A percentile compares a stretch with the other conserved stretches of the same genome.
Evolutionary conservation across 257 asterid species (phyloP).

Genomic region (Nicotiana noctiflora): DNA sequence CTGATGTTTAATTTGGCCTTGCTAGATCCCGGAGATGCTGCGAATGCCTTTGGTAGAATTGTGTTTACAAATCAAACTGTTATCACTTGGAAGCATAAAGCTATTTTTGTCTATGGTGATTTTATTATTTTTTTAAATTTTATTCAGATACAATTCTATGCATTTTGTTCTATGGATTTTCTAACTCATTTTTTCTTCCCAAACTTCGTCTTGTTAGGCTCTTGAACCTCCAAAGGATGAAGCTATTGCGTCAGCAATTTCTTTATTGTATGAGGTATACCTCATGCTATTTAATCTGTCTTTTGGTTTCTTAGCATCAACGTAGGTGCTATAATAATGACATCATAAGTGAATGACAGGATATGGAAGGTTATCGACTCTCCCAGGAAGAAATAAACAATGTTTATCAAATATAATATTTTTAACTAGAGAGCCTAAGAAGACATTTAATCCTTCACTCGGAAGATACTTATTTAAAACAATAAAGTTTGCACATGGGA

Average conservation of each 20-base stretch:
- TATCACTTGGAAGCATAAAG: slow-evolving; percentile 82
- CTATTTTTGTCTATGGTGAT: slow-evolving; percentile 53
- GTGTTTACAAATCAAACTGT: slow-evolving; percentile 89
- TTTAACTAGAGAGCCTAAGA: background rate
- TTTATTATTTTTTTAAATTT: background rate
- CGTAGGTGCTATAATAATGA: background rate
- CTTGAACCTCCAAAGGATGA: slow-evolving; percentile 93
- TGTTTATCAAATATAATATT: background rate
- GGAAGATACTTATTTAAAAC: background rate
- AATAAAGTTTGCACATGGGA: background rate
- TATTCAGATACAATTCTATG: background rate
- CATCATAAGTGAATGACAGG: background rate
- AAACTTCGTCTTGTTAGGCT: slow-evolving; percentile 45
- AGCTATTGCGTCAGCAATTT: slow-evolving; percentile 73
- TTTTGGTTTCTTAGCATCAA: background rate
- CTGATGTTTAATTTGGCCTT: slow-evolving; percentile 18
- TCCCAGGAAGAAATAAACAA: background rate
- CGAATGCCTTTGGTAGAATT: slow-evolving; percentile 95
- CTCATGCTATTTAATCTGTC: background rate
- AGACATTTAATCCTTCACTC: background rate
- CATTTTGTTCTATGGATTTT: background rate
- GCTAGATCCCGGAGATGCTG: slow-evolving; percentile 89
- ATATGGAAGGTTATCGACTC: background rate
- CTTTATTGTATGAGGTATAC: slow-evolving; percentile 79
- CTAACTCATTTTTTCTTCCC: background rate